Base-by-base conservation (phyloP, 352 stramenopile genomes). In the Blastocystis hominis region DNA sequence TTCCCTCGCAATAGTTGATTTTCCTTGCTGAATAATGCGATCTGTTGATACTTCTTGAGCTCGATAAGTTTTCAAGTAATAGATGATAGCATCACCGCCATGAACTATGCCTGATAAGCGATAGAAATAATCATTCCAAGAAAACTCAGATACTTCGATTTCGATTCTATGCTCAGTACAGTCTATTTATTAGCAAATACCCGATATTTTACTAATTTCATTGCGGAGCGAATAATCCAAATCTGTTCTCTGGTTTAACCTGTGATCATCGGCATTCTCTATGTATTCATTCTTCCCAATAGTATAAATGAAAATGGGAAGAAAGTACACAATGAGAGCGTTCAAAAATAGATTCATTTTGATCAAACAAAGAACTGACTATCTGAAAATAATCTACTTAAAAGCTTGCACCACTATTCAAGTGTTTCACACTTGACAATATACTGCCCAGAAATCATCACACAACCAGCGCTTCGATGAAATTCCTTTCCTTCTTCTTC, bases 241-340 rank as follows among this genome's bases (percentile, higher is more conserved):
- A 50, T 54, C 24, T 2, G 72, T 53, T 53, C 72, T 30, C 42
- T 84, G 72, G 44, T 53, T 84, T 42, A 84, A 46, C 5, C 53
- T 46, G 46, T 84, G 72, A 0, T 84, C 72, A 53, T 66, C 47
- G 13, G 10, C 38, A 64, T 84, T 66, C 30, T 84, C 72, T n/a
- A 61, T 30, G 44, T 84, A 84, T 68, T 84, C 72, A 53, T 84
- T 84, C 55, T 84, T 84, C 44, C 72, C 72, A 34, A 84, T 24
- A 0, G 72, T 54, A n/a, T 84, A 84, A 15, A 84, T 84, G 3
- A 84, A 24, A 13, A 84, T 30, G 1, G 72, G 72, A 44, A 84
- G 30, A 42, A 84, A 42, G 68, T 84, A 84, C 36, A 69, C n/a
- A 15, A 84, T 20, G 13, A 84, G 46, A 7, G 68, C 20, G 36